These are phyloP conservation scores for Prunus salicina DNA, from an alignment of 306 rosid genomes.

Conservation along the genomic window DNA sequence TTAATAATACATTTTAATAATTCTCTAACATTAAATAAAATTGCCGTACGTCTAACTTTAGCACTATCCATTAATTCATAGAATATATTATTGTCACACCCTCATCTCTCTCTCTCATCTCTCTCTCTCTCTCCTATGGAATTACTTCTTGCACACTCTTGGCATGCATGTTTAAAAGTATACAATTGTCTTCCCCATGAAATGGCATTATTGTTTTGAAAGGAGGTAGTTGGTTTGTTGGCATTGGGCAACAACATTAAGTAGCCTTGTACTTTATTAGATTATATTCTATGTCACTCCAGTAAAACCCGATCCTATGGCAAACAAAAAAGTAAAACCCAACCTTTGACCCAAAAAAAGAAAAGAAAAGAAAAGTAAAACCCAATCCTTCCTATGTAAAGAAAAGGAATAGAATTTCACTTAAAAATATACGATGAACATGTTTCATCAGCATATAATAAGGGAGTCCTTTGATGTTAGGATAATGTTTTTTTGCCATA, in stretches of 20 bases:
- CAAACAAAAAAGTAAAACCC: too few species aligned
- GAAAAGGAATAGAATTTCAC: too few species aligned
- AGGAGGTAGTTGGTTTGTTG: slow-evolving; percentile 2
- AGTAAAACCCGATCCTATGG: too few species aligned
- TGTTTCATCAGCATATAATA: too few species aligned
- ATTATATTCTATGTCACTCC: not conserved
- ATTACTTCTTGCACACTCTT: slow-evolving; percentile 15
- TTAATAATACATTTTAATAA: not conserved
- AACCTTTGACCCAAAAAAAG: too few species aligned
- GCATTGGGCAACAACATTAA: not conserved
- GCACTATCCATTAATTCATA: not conserved
- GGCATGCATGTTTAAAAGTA: not conserved
- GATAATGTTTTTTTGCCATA: too few species aligned
- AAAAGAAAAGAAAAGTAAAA: too few species aligned
- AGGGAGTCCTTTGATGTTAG: too few species aligned
- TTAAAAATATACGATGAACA: too few species aligned
- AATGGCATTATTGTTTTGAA: not conserved
- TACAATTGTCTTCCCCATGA: slow-evolving; percentile 1
- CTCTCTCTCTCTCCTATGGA: not conserved
- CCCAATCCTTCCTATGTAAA: too few species aligned
- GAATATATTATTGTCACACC: not conserved
- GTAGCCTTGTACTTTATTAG: not conserved
- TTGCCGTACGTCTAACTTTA: not conserved
- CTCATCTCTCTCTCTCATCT: not conserved
- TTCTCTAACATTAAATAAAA: not conserved